phyloP scores from a whole-genome alignment of 129 eudicot species.

The Chrysanthemum makinoi region DNA sequence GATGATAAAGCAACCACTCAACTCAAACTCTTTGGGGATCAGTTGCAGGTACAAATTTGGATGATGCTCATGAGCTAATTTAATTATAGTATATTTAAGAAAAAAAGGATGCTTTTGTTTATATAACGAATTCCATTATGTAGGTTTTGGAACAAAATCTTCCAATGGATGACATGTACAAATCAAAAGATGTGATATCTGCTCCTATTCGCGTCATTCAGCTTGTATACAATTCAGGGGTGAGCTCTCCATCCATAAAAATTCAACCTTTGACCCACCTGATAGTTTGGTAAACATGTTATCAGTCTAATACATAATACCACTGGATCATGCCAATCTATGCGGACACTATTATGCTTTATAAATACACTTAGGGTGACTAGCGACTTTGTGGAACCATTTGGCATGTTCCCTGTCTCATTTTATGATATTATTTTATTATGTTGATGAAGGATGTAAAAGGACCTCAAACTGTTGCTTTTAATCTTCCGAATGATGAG shows the following conservation, averaged over 20 bases:
- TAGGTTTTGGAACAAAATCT: constrained; percentile 96
- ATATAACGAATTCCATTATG: constrained; percentile 14
- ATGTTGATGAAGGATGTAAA: constrained; percentile 72
- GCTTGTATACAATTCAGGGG: constrained; percentile 91
- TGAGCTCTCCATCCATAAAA: constrained; percentile 28
- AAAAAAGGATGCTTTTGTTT: not conserved
- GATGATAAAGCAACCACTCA: constrained; percentile 94
- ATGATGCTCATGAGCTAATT: not conserved
- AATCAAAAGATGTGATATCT: constrained; percentile 72
- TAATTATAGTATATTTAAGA: not conserved
- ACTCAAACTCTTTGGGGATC: constrained; percentile 84
- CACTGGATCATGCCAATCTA: not conserved
- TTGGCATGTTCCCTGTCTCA: too few species aligned
- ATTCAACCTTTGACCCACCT: not conserved
- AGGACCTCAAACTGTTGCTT: constrained; percentile 98
- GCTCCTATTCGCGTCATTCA: constrained; percentile 97
- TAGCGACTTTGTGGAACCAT: too few species aligned
- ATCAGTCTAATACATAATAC: not conserved
- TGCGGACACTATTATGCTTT: not conserved
- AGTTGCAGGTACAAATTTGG: constrained; percentile 53
- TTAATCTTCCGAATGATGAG: constrained; percentile 96
- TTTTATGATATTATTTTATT: not conserved
- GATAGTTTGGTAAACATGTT: not conserved
- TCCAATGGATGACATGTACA: constrained; percentile 71
- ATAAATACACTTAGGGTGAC: too few species aligned